phyloP scores from a whole-genome alignment of 805 yeast genomes.

The Pichia manshurica region DNA sequence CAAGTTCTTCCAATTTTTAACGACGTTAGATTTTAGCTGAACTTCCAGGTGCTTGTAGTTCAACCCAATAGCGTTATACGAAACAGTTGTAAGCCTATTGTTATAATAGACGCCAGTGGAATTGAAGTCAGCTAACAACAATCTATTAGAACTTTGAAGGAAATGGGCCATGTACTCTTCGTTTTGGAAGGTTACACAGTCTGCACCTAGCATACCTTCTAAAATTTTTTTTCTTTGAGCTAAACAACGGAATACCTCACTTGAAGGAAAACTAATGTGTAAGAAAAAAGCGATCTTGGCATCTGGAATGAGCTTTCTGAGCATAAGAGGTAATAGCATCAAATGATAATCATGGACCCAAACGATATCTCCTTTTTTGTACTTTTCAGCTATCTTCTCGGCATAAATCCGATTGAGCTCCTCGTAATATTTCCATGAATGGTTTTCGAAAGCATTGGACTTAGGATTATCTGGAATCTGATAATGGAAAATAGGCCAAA shows the following conservation, averaged over 20 bases:
- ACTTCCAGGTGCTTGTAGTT: conserved; percentile 54
- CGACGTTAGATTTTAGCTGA: conserved; percentile 40
- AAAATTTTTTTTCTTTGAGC: conserved; percentile 78
- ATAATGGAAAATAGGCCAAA: conserved; percentile 93
- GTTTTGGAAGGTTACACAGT: conserved; percentile 83
- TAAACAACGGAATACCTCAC: conserved; percentile 90
- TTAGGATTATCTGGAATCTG: conserved; percentile 95
- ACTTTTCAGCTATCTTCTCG: conserved; percentile 59
- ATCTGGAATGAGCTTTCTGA: conserved; percentile 65
- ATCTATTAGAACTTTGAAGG: conserved; percentile 79
- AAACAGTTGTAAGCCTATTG: conserved; percentile 51
- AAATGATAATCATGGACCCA: conserved; percentile 97
- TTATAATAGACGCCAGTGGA: conserved; percentile 54
- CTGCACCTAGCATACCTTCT: conserved; percentile 84
- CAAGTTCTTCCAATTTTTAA: conserved; percentile 58
- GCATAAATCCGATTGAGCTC: conserved; percentile 75
- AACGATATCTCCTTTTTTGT: conserved; percentile 68
- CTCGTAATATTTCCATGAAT: conserved; percentile 84
- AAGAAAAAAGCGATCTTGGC: conserved; percentile 89
- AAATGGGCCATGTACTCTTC: conserved; percentile 92
- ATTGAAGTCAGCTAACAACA: conserved; percentile 77
- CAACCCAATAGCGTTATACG: conserved; percentile 71
- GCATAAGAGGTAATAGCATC: conserved; percentile 78
- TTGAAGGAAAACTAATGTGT: conserved; percentile 92
- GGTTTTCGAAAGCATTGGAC: conserved; percentile 91